Evolutionary conservation across 106 monocot species (phyloP).

Genomic region (Dendrobium officinale): DNA sequence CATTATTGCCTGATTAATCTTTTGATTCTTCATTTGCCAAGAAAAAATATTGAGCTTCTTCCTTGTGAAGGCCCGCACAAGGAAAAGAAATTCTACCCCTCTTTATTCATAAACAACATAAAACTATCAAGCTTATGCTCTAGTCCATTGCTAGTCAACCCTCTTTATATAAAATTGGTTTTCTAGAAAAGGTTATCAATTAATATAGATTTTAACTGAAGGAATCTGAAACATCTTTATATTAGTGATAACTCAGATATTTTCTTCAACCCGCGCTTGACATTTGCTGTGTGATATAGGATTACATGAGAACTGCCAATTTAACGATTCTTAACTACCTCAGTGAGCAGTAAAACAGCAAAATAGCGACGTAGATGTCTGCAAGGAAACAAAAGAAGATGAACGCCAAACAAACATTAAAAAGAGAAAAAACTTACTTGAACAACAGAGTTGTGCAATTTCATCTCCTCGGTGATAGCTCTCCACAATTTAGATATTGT

Average conservation of each 20-base stretch:
- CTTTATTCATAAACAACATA: neutral
- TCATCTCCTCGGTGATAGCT: conserved; percentile 34
- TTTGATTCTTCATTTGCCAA: neutral
- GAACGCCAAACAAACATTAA: neutral
- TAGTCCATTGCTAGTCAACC: neutral
- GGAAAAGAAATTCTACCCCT: neutral
- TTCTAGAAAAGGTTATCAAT: neutral
- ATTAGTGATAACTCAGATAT: neutral
- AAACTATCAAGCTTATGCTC: neutral
- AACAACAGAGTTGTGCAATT: conserved; percentile 46
- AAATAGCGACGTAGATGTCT: neutral
- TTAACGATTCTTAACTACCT: neutral
- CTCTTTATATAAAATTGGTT: neutral
- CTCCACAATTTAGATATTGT: conserved; percentile 44
- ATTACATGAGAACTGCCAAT: neutral
- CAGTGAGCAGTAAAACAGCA: neutral
- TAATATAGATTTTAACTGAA: neutral
- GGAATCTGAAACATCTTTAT: neutral
- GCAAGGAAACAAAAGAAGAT: neutral
- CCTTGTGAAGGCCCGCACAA: neutral
- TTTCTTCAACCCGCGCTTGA: neutral
- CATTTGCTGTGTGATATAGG: neutral
- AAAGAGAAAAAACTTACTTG: conserved; percentile 26
- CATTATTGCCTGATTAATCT: neutral
- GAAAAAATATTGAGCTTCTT: neutral